Percentiles rank a stretch among this genome's conserved stretches.
These are phyloP conservation scores for Prunus mongolica DNA, from an alignment of 306 rosid species.

Conservation along the genomic window DNA sequence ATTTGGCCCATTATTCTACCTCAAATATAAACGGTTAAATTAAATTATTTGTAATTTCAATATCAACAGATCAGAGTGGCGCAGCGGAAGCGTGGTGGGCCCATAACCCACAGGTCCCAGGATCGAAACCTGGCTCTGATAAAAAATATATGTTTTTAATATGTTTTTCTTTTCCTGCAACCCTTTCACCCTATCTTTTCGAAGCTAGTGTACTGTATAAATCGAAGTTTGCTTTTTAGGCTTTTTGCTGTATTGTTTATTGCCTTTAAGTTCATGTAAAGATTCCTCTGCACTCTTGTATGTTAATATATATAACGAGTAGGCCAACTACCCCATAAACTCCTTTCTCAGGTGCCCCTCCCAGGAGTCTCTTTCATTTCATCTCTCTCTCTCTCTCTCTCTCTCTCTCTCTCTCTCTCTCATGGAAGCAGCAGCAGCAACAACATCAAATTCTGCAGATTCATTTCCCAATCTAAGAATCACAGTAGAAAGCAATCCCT, in stretches of 20 bases:
- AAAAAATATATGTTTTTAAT: background rate
- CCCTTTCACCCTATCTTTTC: background rate
- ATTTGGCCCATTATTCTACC: background rate
- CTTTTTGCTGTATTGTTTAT: background rate
- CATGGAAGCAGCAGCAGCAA: background rate
- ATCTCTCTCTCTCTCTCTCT: background rate
- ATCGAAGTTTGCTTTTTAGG: background rate
- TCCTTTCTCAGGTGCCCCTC: background rate
- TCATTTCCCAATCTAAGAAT: conserved; percentile 15
- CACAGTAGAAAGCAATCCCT: conserved; percentile 20
- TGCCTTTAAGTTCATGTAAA: conserved; percentile 4
- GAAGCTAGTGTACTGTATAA: background rate
- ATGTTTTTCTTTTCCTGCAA: background rate
- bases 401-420: background rate
- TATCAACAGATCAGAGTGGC: background rate
- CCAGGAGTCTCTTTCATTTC: conserved; percentile 7
- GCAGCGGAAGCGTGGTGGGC: conserved; percentile 23
- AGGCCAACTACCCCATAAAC: conserved; percentile 30
- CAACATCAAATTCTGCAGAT: conserved; percentile 20
- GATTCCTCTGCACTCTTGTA: conserved; percentile 16
- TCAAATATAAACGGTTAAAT: background rate
- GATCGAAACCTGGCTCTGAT: conserved; percentile 25
- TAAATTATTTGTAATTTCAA: fast-evolving
- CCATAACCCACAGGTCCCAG: conserved; percentile 26
- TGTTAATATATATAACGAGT: conserved; percentile 11